phyloP scores from a whole-genome alignment of 2,329 filamentous ascomycete species.

The Ophiosphaerella korrae region DNA sequence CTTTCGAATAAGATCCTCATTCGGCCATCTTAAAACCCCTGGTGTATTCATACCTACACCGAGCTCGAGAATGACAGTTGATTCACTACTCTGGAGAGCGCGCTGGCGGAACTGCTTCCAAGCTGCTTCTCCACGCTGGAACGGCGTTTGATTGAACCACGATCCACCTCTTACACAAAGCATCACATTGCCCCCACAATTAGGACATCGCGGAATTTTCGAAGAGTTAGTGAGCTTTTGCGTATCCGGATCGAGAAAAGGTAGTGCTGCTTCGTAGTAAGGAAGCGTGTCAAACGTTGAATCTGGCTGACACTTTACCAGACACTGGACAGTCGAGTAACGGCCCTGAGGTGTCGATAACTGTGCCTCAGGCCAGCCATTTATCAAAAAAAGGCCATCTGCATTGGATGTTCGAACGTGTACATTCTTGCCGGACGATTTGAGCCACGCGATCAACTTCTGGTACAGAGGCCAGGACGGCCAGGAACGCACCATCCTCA shows the following conservation, averaged over 20 bases:
- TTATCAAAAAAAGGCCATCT: constrained; percentile 38
- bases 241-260: constrained; percentile 23
- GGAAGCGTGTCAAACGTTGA: constrained; percentile 26
- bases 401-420: constrained; percentile 44
- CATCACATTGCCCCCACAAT: constrained; percentile 32
- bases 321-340: constrained; percentile 39
- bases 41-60: constrained; percentile 33
- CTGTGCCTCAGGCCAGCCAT: constrained; percentile 27
- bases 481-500: constrained; percentile 35
- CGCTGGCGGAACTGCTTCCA: constrained; percentile 24
- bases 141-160: constrained; percentile 37
- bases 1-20: constrained; percentile 24
- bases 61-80: constrained; percentile 27
- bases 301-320: constrained; percentile 34
- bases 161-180: constrained; percentile 34
- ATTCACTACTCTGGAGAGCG: constrained; percentile 9
- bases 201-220: constrained; percentile 27
- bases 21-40: constrained; percentile 26
- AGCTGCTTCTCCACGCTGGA: constrained; percentile 19
- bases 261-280: constrained; percentile 27
- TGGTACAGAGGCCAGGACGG: constrained; percentile 26
- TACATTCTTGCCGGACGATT: constrained; percentile 16
- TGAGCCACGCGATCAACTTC: constrained; percentile 16
- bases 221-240: constrained; percentile 24
- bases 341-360: constrained; percentile 41